Base-by-base conservation (phyloP, 805 yeast genomes). In the Saccharomycopsis guyanensis region DNA sequence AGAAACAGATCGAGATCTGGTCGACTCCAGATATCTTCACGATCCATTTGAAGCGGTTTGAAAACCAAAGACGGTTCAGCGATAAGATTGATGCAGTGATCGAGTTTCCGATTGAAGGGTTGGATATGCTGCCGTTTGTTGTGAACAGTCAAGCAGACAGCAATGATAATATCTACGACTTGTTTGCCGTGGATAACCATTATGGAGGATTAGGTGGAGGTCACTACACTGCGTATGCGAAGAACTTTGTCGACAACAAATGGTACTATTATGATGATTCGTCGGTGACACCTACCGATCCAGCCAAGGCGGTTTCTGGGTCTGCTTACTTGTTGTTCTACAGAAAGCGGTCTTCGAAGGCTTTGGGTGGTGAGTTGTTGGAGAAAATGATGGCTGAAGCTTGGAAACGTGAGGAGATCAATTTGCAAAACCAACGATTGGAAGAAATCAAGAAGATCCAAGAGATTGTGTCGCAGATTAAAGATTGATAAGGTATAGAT, bases 141-240 rank as follows among this genome's bases (percentile, higher is more conserved):
- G 70, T 66, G 2, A 59, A 61, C 57, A 38, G 59, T 25, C 50
- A 54, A 3, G 60, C 43, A 22, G 45, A 35, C 10, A 49, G 42
- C 15, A 32, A 54, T 37, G 64, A 62, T 3, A 55, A 63, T n/a
- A 59, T 85, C 1, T 91, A 91, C 62, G 97, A 93, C 59, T 67
- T 93, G 52, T 72, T 86, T 56, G 97, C 93, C 0, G 96, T 93
- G 19, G 97, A 89, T 60, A 93, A 91, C 60, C 98, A 93, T 59
- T 88, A 73, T 60, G 98, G 97, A 42, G 96, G 97, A 0, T 68
- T 91, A 16, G 97, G 97, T 0, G 97, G 97, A 3, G 97, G 98
- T 1, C 97, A 93, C 66, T 91, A 93, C 63, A 93, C 98, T 1
- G 85, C 97, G 0, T 82, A 79, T 57, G 96, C 76, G 0, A 83